Percentiles rank a stretch among this genome's conserved stretches.
Evolutionary conservation across 306 rosid genomes (phyloP).

Genomic region (Rosa rugosa): DNA sequence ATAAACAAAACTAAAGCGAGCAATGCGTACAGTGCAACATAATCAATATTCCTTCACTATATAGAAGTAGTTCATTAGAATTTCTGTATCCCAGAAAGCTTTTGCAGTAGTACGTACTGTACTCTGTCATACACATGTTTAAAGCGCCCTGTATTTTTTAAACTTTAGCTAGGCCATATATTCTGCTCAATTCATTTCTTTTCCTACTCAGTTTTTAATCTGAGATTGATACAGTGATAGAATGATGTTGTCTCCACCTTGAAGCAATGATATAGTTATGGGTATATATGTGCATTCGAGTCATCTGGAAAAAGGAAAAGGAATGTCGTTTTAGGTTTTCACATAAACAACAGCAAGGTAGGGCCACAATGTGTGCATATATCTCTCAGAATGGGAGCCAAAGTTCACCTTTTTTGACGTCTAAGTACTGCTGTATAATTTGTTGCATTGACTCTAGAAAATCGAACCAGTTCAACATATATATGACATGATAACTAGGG

Average conservation of each 20-base stretch:
- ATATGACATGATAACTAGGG: constrained; percentile 16
- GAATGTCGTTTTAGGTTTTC: constrained; percentile 1
- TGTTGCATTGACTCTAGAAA: constrained; percentile 56
- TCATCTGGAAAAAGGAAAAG: constrained; percentile 36
- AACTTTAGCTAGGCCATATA: neutral
- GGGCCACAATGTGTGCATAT: constrained; percentile 35
- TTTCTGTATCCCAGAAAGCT: constrained; percentile 1
- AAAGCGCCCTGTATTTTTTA: neutral
- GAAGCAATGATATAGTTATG: constrained; percentile 28
- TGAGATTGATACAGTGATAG: constrained; percentile 20
- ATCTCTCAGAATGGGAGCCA: constrained; percentile 47
- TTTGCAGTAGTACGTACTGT: neutral
- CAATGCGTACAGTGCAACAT: neutral
- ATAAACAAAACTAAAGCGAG: constrained; percentile 2
- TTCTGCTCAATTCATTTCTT: neutral
- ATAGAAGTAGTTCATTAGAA: neutral
- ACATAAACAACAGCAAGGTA: neutral
- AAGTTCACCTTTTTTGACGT: constrained; percentile 43
- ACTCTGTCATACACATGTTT: neutral
- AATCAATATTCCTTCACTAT: neutral
- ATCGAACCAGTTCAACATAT: constrained; percentile 16
- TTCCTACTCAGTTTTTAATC: neutral
- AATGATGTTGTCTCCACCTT: constrained; percentile 64
- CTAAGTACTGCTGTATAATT: constrained; percentile 21
- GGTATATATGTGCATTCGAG: neutral